Base-by-base conservation (phyloP, 768 basidiomycete genomes). In the Mycena pura region DNA sequence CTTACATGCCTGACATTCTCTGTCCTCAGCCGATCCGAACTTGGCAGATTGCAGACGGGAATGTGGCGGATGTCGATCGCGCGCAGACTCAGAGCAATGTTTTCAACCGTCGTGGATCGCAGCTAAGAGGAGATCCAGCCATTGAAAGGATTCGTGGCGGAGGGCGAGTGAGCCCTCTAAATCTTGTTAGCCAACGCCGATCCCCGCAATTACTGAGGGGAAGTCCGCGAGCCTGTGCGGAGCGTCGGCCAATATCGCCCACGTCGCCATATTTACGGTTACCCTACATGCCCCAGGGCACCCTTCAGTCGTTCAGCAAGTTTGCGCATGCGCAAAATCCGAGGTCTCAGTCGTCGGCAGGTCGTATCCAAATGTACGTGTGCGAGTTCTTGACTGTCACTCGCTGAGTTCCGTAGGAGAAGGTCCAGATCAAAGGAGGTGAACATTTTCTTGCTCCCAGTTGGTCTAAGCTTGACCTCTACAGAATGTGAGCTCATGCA, bases 81-180 rank as follows among this genome's bases (percentile, higher is more conserved):
- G 34, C 14, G 19, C 47, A 32, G 21, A 32, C 14, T 9, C 47
- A 32, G 21, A 32, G 47, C 24, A 48, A 48, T 32, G 13, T 32
- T 17, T 34, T 21, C 31, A 21, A 29, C 31, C 19, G 31, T 48
- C 47, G 19, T 48, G 34, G 24, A 21, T 32, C 47, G 47, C 47
- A 27, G 46, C 28, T 29, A 29, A 27, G 46, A 47, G 46, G 46
- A 32, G 28, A 47, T 47, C 46, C 24, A 27, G 9, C 31, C 47
- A 32, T 34, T 11, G 47, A 48, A 34, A 22, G 15, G 31, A 48
- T 48, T 48, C 47, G 31, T 32, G 31, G 31, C 47, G 47, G 47
- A 48, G 47, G 47, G n/a, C 47, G 47, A 48, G 47, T 48, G 21
- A 48, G 47, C 34, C 47, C 47, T 15, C 31, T 32, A 32, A 48